Evolutionary conservation across 177 flowering plant species (phyloP).

Genomic region (Tripterygium wilfordii): DNA sequence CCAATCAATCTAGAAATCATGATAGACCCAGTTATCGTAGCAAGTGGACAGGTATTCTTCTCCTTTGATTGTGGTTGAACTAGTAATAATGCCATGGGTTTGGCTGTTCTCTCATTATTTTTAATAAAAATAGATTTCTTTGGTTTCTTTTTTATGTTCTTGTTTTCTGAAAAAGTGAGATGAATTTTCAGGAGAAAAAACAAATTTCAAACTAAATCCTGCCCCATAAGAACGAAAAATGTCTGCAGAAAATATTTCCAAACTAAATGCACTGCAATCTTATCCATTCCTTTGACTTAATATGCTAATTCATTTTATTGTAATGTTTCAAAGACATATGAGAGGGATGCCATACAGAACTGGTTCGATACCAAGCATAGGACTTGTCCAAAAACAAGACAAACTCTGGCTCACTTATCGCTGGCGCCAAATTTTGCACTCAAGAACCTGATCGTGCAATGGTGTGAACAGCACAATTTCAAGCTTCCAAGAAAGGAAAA

Average conservation of each 20-base stretch:
- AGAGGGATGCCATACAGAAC: conserved; percentile 61
- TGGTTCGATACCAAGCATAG: conserved; percentile 62
- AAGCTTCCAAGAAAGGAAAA: conserved; percentile 45
- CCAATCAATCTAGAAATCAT: conserved; percentile 67
- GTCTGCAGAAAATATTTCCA: no score
- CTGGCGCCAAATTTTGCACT: conserved; percentile 80
- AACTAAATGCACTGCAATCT: no score
- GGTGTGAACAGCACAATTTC: conserved; percentile 73
- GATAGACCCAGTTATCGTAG: conserved; percentile 73
- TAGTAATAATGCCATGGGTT: no score
- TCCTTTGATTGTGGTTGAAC: no score
- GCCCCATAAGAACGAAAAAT: no score
- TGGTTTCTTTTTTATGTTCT: neutral
- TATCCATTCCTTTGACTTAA: no score
- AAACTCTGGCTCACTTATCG: conserved; percentile 46
- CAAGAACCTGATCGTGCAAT: conserved; percentile 57
- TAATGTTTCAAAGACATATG: conserved; percentile 65
- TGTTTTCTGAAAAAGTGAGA: no score
- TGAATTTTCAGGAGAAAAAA: no score
- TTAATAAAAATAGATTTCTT: no score
- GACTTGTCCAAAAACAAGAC: conserved; percentile 79
- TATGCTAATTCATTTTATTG: no score
- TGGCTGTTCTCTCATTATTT: no score
- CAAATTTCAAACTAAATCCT: no score
- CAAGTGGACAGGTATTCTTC: conserved; percentile 65